These are phyloP conservation scores for Phascolomyces articulosus DNA, from an alignment of 371 early-diverging fungal genomes.

Conservation along the genomic window DNA sequence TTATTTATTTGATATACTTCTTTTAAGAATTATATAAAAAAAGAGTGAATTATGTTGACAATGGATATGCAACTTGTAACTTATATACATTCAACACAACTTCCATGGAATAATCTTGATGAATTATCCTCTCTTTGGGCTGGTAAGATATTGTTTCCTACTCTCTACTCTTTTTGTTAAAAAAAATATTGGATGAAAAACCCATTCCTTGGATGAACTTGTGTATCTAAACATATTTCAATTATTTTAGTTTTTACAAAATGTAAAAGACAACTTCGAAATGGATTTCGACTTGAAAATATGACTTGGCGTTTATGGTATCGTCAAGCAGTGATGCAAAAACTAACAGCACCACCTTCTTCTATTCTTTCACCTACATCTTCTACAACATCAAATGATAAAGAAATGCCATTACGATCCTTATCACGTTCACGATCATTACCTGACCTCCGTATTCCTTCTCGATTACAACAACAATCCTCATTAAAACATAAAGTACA, in stretches of 20 bases:
- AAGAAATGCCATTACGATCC: neutral
- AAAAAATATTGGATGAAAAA: no score
- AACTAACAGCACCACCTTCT: constrained; percentile 10
- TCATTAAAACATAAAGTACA: neutral
- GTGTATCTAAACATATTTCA: no score
- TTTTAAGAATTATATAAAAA: no score
- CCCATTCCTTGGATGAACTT: no score
- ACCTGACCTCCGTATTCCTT: constrained; percentile 5
- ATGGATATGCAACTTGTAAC: constrained; percentile 23
- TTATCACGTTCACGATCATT: constrained; percentile 14
- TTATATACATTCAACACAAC: constrained; percentile 13
- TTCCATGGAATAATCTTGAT: constrained; percentile 24
- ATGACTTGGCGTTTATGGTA: constrained; percentile 50
- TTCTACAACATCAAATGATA: neutral
- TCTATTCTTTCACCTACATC: constrained; percentile 8
- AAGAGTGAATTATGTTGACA: neutral
- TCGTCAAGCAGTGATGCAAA: constrained; percentile 29
- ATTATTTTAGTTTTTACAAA: constrained; percentile 41
- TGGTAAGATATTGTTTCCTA: constrained; percentile 13
- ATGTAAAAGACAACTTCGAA: constrained; percentile 46
- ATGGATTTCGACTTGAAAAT: constrained; percentile 54
- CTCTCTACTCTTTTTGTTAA: neutral
- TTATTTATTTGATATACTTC: no score
- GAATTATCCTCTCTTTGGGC: constrained; percentile 25
- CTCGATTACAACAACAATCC: constrained; percentile 4